Percentiles rank a stretch among this genome's conserved stretches.
Conservation (phyloP, 768 basidiomycete species). For the Phallus indusiatus region DNA sequence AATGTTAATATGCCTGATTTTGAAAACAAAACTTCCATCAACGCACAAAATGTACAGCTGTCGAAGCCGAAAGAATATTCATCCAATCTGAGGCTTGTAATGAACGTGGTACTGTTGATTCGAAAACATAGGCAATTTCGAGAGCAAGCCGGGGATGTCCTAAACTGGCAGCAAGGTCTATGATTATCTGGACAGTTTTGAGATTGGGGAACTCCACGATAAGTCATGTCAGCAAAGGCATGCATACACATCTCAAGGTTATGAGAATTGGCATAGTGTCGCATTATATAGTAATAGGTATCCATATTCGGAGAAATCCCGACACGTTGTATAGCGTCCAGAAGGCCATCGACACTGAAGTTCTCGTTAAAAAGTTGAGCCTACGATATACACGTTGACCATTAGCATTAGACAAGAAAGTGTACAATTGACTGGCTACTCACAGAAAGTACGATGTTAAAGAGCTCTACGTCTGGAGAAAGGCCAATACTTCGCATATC, state of each 20-base stretch:
- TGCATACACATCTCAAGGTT: constrained; percentile 63
- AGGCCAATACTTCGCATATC: constrained; percentile 53
- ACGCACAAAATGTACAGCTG: constrained; percentile 61
- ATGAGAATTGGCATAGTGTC: constrained; percentile 31
- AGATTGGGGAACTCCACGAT: constrained; percentile 36
- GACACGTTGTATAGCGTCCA: constrained; percentile 46
- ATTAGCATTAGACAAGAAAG: constrained; percentile 20
- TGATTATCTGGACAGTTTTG: constrained; percentile 39
- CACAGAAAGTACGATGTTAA: constrained; percentile 55
- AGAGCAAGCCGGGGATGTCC: constrained; percentile 59
- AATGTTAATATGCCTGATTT: not conserved
- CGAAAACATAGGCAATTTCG: constrained; percentile 57
- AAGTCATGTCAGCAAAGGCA: constrained; percentile 49
- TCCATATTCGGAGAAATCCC: constrained; percentile 39
- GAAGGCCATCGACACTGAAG: constrained; percentile 25
- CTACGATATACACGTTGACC: constrained; percentile 21
- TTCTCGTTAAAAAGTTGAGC: constrained; percentile 18
- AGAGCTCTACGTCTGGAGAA: constrained; percentile 38
- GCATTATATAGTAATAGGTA: constrained; percentile 48
- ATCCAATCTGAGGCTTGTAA: constrained; percentile 53
- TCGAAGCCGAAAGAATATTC: constrained; percentile 54
- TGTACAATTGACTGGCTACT: constrained; percentile 10
- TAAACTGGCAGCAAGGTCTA: constrained; percentile 42
- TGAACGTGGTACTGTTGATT: constrained; percentile 41
- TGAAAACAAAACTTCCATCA: not conserved